Base-by-base conservation (phyloP, 805 yeast species). In the Tetrapisispora nanseiensis region DNA sequence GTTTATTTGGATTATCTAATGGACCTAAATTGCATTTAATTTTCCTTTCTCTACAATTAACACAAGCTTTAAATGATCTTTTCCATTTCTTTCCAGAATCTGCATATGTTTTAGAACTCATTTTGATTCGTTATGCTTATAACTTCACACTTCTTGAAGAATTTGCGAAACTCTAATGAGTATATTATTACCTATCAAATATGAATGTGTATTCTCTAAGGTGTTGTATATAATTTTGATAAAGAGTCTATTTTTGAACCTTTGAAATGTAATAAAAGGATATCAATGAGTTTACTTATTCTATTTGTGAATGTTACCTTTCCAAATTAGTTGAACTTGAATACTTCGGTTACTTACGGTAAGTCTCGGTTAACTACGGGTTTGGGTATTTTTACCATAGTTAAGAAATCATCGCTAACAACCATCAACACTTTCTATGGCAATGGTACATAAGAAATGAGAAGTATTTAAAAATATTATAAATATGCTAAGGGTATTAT, bases 1-100 rank as follows among this genome's bases (percentile, higher is more conserved):
- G 92, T 4, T 76, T 78, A 35, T 70, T 69, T 0, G 95, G 95
- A 46, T 72, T 71, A 39, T 78, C 81, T 7, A 78, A 75, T 9
- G 80, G 76, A 2, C 95, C 95, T 50, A 89, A 64, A 56, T 86
- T 95, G 66, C 97, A 89, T 54, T 78, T 79, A 33, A 86, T 85
- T 55, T 89, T 90, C 33, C 95, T 72, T 6, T 78, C 75, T 15
- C 96, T 73, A 58, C 97, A 89, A 62, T 79, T 84, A 38, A 84
- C 62, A 54, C 97, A 89, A 1, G 97, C 97, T 47, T 76, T 72
- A 59, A 84, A 89, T 46, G 78, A 76, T 48, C 95, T 66, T 50
- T 68, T 74, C 67, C 72, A 81, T 44, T 57, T 63, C 30, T 37
- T 34, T 30, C 15, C 6, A 29, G 24, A n/a, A 10, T 16, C 31